Evolutionary conservation across 2,329 filamentous ascomycete genomes (phyloP).

Genomic region (Talaromyces piceae): DNA sequence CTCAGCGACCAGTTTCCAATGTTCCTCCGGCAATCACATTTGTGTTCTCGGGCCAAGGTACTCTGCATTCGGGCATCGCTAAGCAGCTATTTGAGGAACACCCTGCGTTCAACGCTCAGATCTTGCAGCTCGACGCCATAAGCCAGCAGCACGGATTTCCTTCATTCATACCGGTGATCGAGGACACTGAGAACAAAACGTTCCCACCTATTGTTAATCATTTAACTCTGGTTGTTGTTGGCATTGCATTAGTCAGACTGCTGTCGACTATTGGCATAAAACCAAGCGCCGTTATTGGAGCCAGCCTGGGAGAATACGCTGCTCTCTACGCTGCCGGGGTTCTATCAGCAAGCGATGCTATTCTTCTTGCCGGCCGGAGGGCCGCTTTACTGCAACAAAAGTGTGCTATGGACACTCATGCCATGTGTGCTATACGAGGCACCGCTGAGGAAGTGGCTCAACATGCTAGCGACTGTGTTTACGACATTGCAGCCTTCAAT

Average conservation of each 20-base stretch:
- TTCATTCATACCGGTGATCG: constrained; percentile 19
- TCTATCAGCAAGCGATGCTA: constrained; percentile 18
- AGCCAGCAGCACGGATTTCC: constrained; percentile 23
- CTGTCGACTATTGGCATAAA: constrained; percentile 18
- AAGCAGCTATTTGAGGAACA: constrained; percentile 20
- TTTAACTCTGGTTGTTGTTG: constrained; percentile 24
- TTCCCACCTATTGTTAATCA: constrained; percentile 20
- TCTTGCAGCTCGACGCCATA: constrained; percentile 23
- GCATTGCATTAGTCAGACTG: constrained; percentile 30
- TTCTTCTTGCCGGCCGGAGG: constrained; percentile 62
- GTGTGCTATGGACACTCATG: constrained; percentile 29
- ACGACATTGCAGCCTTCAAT: constrained; percentile 65
- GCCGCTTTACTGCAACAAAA: constrained; percentile 54
- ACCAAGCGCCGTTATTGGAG: constrained; percentile 20
- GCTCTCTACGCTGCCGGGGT: constrained; percentile 21
- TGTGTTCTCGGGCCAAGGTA: constrained; percentile 26
- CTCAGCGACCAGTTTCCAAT: background rate
- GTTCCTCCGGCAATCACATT: constrained; percentile 21
- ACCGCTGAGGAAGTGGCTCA: constrained; percentile 33
- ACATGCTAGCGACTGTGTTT: constrained; percentile 13
- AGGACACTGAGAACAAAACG: constrained; percentile 9
- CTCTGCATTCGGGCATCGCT: constrained; percentile 18
- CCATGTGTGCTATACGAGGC: constrained; percentile 38
- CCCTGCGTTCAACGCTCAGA: constrained; percentile 22
- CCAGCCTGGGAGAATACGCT: constrained; percentile 26